Evolutionary conservation across 225 moss, liverwort and hornwort species (phyloP), one percentile per base, ranked within the genome.

Genomic region (Pseudoscleropodium purum): DNA sequence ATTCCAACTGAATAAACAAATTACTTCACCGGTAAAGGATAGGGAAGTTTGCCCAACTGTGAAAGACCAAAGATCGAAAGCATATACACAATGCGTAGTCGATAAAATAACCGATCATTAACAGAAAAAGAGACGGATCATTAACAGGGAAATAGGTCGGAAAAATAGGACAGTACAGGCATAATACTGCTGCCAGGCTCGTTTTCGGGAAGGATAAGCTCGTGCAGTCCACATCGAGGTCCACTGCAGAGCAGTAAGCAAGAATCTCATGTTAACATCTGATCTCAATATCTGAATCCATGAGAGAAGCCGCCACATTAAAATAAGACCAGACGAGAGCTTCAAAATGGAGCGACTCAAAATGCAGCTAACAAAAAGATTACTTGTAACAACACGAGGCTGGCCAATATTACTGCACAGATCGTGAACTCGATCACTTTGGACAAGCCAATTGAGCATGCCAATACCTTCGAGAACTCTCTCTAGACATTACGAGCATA

Each of bases 181-280:
- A 99, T 97, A 67, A 99, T 99, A 94, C 97, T 99, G 93, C 97
- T 99, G 87, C 99, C 99, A 88, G 97, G 99, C 90, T 99, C 97
- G 88, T 99, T 99, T 89, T 96, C 96, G 52, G 97, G 97, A 36
- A 97, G 93, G 81, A 96, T 91, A 76, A 99, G 94, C 89, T 99
- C 99, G 84, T 94, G 96, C 85, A 99, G 93, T 80, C 99, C 96
- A 85, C 99, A 99, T 74, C 97, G 96, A 88, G 97, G 99, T 89
- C 99, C 99, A 95, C 97, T 96, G 91, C 89, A 87, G 54, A 75
- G 47, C 52, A 77, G 27, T 34, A 36, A 90, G 67, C 51, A 91
- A 84, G n/a, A 67, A 88, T 41, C 81, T 75, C 74, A 62, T 14
- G 68, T 87, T 39, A 90, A 68, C 20, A 87, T 67, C 19, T 75